These are phyloP conservation scores for Phaeophleospora eucalypticola DNA, from an alignment of 2,329 filamentous ascomycete genomes.

Conservation along the genomic window DNA sequence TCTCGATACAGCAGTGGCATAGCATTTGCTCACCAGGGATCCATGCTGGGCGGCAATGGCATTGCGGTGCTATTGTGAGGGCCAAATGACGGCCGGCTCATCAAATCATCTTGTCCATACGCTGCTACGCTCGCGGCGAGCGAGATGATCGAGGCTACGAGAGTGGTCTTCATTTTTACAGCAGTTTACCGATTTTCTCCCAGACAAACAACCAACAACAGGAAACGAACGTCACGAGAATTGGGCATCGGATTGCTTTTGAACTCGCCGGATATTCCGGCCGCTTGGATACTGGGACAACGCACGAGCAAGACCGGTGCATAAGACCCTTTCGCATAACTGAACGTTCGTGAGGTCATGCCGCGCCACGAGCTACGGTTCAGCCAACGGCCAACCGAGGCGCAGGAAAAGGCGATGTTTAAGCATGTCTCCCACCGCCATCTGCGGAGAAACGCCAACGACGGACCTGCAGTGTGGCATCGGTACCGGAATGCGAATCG, in stretches of 20 bases:
- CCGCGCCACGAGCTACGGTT: no score
- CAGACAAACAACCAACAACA: not conserved
- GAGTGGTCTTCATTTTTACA: not conserved
- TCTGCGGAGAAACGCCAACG: no score
- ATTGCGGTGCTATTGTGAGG: not conserved
- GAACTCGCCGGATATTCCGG: not conserved
- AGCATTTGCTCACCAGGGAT: not conserved
- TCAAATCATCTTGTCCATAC: not conserved
- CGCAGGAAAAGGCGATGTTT: not conserved
- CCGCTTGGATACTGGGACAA: not conserved
- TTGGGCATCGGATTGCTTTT: not conserved
- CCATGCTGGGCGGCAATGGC: not conserved
- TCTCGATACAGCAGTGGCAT: no score
- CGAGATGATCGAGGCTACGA: not conserved
- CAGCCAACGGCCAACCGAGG: not conserved
- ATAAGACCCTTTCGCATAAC: not conserved
- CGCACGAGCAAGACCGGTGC: not conserved
- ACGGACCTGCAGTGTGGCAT: no score
- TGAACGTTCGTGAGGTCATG: not conserved
- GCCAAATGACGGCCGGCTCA: not conserved
- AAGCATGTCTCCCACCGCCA: not conserved
- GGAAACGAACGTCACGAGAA: not conserved
- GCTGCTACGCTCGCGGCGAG: not conserved
- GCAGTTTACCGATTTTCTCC: no score
- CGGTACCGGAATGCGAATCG: no score